Evolutionary conservation across 495 filamentous ascomycete species (phyloP), one percentile per base, ranked within the genome.

Genomic region (Xanthoparmelia taractica): DNA sequence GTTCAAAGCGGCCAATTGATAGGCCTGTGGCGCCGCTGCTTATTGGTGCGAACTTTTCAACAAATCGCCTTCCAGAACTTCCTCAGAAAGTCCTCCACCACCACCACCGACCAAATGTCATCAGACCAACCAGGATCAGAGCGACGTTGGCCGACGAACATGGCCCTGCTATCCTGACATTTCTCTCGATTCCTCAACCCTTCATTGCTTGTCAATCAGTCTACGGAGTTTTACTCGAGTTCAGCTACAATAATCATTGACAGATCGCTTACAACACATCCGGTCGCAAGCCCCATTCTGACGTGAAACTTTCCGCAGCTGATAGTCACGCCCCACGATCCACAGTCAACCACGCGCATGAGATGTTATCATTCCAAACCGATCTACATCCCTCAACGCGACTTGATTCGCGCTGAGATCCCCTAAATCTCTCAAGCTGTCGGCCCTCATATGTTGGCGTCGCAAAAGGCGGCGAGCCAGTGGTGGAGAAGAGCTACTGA

Each of bases 401-500:
- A 68, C 59, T 45, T 65, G 58, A 63, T 67, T 66, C 66, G 60
- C 65, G 55, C 20, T 18, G 41, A 33, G 41, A 57, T 36, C 58
- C 47, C 50, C 25, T 8, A 63, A 65, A 38, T 52, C 58, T 60
- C 23, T 62, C 71, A 72, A 70, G 57, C 68, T 73, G 71, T 66
- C 70, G 70, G 54, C 17, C 56, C 57, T 72, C 63, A 20, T 68
- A 67, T 73, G 71, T 59, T 73, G 70, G 68, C 61, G 66, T 64
- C 70, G 70, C 68, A 57, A 58, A 43, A 59, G 70, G 64, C 68
- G 70, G 65, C 62, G 66, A 27, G 61, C 62, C 61, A 70, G 70
- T 58, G 71, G 68, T 40, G 68, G 70, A 55, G 70, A 73, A 62
- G 47, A 66, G 50, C 60, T 67, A 43, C 36, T 70, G 25, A 63